A percentile compares a stretch with the other conserved stretches of the same genome.
Evolutionary conservation across 176 grass and related monocot genomes (phyloP).

Genomic region (Bromus sterilis): DNA sequence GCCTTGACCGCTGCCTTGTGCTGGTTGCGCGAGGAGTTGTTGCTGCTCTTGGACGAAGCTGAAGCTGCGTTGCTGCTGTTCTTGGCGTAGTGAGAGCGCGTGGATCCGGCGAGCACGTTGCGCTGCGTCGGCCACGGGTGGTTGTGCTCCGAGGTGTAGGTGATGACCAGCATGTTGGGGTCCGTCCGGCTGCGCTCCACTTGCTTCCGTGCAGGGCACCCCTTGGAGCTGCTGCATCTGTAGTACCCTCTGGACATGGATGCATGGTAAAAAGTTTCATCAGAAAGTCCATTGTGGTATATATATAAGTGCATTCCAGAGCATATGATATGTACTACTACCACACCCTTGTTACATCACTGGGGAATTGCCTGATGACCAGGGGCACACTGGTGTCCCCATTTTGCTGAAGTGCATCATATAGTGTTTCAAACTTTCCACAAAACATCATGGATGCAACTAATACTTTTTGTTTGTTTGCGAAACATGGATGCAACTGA

Average conservation of each 20-base stretch:
- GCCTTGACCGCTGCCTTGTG: background rate
- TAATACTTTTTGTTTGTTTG: too few relatives aligned
- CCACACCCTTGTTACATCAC: background rate
- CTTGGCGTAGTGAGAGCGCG: constrained; percentile 57
- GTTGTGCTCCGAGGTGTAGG: constrained; percentile 98
- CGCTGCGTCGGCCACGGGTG: constrained; percentile 97
- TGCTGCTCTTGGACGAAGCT: constrained; percentile 46
- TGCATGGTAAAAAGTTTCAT: background rate
- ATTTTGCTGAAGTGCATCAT: background rate
- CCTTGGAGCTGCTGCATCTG: constrained; percentile 98
- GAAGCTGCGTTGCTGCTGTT: constrained; percentile 28
- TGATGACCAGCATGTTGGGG: constrained; percentile 92
- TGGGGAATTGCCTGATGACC: background rate
- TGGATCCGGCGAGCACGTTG: constrained; percentile 94
- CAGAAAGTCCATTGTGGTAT: background rate
- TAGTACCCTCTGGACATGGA: constrained; percentile 72
- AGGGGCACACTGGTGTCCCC: background rate
- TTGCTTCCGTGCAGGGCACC: constrained; percentile 94
- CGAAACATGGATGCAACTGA: background rate
- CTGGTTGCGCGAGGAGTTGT: constrained; percentile 6
- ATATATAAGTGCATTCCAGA: background rate
- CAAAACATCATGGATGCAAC: background rate
- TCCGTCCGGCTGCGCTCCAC: constrained; percentile 93
- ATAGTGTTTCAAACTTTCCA: background rate
- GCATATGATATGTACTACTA: background rate